Conservation (phyloP, 1,284 basidiomycete species). For the Boletus smithii region DNA sequence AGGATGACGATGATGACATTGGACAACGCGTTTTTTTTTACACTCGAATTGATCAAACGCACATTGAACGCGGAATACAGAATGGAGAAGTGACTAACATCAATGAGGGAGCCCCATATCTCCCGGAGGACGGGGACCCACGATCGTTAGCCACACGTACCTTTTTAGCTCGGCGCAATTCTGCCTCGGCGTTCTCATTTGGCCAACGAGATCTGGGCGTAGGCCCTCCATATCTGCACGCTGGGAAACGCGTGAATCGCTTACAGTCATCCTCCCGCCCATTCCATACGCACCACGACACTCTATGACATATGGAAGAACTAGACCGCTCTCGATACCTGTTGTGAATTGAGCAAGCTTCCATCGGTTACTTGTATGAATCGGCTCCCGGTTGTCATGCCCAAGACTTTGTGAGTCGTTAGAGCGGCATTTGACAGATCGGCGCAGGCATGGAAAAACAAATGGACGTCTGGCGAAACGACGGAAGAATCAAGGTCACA, state of each 20-base stretch:
- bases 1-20: background rate
- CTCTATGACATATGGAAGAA: no score
- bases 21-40: background rate
- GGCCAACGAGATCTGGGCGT: background rate
- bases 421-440: constrained; percentile 8
- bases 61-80: no score
- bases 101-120: background rate
- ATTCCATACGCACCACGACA: no score
- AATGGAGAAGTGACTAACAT: no score
- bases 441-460: background rate
- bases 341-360: background rate
- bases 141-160: constrained; percentile 7
- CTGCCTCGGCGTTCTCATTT: background rate
- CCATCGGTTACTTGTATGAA: background rate
- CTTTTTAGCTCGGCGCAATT: background rate
- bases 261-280: no score
- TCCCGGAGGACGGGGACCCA: background rate
- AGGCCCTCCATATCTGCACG: background rate
- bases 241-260: no score
- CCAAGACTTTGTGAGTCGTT: background rate
- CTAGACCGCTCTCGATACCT: background rate
- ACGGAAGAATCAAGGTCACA: background rate
- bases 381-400: constrained; percentile 12
- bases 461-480: background rate
- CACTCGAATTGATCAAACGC: no score